phyloP scores from a whole-genome alignment of 1,284 basidiomycete genomes.

The Moesziomyces sp. region DNA sequence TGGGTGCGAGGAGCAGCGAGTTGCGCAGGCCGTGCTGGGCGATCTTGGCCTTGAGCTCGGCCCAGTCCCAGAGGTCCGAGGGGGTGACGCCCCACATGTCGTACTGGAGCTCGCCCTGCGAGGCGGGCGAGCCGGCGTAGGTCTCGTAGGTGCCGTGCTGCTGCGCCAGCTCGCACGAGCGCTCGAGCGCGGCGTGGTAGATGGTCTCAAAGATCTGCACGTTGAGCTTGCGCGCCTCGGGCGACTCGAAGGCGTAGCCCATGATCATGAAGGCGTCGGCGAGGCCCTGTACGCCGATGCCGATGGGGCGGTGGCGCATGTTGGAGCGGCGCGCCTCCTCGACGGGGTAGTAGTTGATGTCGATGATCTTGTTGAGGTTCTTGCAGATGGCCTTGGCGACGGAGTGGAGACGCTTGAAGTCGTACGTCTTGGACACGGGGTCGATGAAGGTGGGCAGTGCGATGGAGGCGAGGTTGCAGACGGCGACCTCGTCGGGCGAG shows the following conservation, averaged over 20 bases:
- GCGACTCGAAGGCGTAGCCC: slow-evolving; percentile 93
- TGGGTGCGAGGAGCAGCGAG: slow-evolving; percentile 93
- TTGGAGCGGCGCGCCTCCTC: slow-evolving; percentile 90
- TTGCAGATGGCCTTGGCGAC: slow-evolving; percentile 77
- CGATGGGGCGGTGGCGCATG: slow-evolving; percentile 97
- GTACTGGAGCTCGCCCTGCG: slow-evolving; percentile 88
- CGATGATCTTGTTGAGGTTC: slow-evolving; percentile 95
- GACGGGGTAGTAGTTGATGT: slow-evolving; percentile 91
- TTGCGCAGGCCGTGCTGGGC: slow-evolving; percentile 88
- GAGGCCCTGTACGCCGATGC: slow-evolving; percentile 96
- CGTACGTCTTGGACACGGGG: slow-evolving; percentile 70
- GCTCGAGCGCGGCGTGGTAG: slow-evolving; percentile 93
- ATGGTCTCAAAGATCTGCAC: slow-evolving; percentile 99
- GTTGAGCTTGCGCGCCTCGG: slow-evolving; percentile 87
- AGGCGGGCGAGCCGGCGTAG: slow-evolving; percentile 89
- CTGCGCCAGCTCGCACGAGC: slow-evolving; percentile 88
- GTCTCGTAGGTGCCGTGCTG: slow-evolving; percentile 88
- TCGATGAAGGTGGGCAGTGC: slow-evolving; percentile 79
- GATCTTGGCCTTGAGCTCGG: slow-evolving; percentile 85
- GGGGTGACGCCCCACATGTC: slow-evolving; percentile 96
- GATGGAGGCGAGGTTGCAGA: slow-evolving; percentile 98
- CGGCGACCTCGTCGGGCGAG: slow-evolving; percentile 95
- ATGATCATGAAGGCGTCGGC: slow-evolving; percentile 99
- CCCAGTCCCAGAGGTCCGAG: slow-evolving; percentile 95
- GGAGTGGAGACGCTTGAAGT: slow-evolving; percentile 94